Base-by-base conservation (phyloP, 306 rosid genomes). In the Fagus sylvatica region DNA sequence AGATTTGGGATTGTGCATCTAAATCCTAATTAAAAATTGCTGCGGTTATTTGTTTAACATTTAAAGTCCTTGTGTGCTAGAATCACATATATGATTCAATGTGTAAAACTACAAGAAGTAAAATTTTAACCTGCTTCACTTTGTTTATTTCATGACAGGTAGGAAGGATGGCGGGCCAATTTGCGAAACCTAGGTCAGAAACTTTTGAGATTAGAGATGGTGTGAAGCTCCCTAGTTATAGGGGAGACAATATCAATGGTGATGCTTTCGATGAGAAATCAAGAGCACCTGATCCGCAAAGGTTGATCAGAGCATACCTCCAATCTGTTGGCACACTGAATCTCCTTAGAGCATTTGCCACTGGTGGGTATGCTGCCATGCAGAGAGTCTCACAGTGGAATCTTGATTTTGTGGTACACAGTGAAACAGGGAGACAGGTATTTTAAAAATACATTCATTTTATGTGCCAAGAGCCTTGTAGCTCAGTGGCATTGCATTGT, bases 281-380 rank as follows among this genome's bases (percentile, higher is more conserved):
- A 17, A 75, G 83, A 77, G 64, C 9, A 39, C 88, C 88, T 6
- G 85, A 84, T 59, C 85, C 83, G 6, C 88, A 84, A 49, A 74
- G 88, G 73, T 78, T 84, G 61, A 60, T 80, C 53, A 84, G 88
- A 74, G 88, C 88, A 32, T 84, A 84, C 74, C 85, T 84, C 53
- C 88, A 84, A 74, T 84, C 88, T 12, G 85, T 77, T 66, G 85
- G 88, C 54, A 84, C 88, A 0, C 78, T 84, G 77, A 84, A 84
- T 75, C 88, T 84, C 73, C 88, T 84, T 32, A 53, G 78, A 80
- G 88, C 85, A 39, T 84, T 84, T 77, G 78, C 88, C 46, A 84
- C 83, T n/a, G 88, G 85, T 59, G 88, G 88, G 53, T 84, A 77
- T 28, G 88, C 85, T 77, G 85, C 88, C 41, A 84, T 77, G 85